Evolutionary conservation across 1,284 basidiomycete genomes (phyloP), one percentile per base, ranked within the genome.

Genomic region (Puccinia triticina): DNA sequence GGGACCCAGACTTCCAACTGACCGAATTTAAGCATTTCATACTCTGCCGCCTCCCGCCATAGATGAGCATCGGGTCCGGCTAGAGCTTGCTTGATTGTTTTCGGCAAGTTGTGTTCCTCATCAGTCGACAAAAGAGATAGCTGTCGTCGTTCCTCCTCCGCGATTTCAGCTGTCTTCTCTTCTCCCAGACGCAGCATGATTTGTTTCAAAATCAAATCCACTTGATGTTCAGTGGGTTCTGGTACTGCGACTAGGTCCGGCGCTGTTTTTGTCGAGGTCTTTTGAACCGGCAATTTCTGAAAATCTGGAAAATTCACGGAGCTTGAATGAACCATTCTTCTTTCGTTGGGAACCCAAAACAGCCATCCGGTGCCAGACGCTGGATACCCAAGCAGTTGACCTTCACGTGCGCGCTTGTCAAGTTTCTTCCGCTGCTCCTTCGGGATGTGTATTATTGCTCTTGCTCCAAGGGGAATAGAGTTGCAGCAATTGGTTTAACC

Each of bases 381-480:
- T 26, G 61, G 61, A 50, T 77, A 77, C 2, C 57, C 59, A 43
- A 77, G 26, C 1, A 66, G n/a, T 29, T n/a, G 18, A 29, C 59
- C 34, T 64, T 66, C 43, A 21, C 23, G 12, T 14, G n/a, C 43
- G 1, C 59, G 7, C 16, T 64, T 18, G 18, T 77, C 75, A 11
- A 77, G 75, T 43, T 77, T 77, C 1, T 18, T 32, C 0, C 61
- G 14, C 2, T 32, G 43, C 32, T n/a, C n/a, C n/a, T n/a, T n/a
- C n/a, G n/a, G n/a, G n/a, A n/a, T n/a, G n/a, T n/a, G n/a, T n/a
- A n/a, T 46, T 43, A 7, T 59, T 26, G 12, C 75, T 29, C 2
- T 29, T 1, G 75, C 75, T 12, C 75, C 75, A 66, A 77, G 50
- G 73, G 73, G 32, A 40, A n/a, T n/a, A 75, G 0, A 75, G 53